Conservation (phyloP, 257 asterid genomes). For the Knoxia roxburghii region DNA sequence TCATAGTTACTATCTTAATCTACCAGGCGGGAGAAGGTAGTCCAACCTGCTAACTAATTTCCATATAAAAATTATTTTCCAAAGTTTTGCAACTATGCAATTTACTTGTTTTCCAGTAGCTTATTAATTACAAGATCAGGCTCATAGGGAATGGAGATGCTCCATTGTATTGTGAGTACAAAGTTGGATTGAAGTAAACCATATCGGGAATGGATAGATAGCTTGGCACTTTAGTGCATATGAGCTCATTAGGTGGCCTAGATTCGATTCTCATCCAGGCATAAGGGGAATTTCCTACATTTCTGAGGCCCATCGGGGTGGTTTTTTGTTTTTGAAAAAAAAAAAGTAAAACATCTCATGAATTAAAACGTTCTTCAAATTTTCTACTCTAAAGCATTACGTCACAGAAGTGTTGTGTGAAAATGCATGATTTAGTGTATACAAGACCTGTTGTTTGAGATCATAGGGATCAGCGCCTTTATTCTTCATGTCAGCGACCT, state of each 20-base stretch:
- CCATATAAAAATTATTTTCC: background rate
- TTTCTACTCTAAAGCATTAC: too few species aligned
- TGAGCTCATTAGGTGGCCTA: too few species aligned
- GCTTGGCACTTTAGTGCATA: too few species aligned
- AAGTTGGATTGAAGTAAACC: too few species aligned
- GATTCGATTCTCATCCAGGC: too few species aligned
- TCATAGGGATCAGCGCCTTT: conserved; percentile 79
- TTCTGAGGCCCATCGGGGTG: too few species aligned
- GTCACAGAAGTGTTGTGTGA: background rate
- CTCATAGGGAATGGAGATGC: background rate
- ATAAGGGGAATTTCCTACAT: too few species aligned
- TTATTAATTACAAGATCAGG: background rate
- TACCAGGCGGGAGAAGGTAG: background rate
- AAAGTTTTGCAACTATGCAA: background rate
- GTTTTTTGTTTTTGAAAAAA: too few species aligned
- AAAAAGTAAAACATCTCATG: background rate
- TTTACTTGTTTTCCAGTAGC: background rate
- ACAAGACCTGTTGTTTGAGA: conserved; percentile 78
- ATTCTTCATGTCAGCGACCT: conserved; percentile 82
- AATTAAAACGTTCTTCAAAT: background rate
- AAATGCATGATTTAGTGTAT: conserved; percentile 1
- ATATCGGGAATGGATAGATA: too few species aligned
- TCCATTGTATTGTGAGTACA: background rate
- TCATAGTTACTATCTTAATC: too few species aligned
- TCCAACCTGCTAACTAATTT: too few species aligned